Conservation (phyloP, 2,329 filamentous ascomycete species). For the Diaporthe vexans region DNA sequence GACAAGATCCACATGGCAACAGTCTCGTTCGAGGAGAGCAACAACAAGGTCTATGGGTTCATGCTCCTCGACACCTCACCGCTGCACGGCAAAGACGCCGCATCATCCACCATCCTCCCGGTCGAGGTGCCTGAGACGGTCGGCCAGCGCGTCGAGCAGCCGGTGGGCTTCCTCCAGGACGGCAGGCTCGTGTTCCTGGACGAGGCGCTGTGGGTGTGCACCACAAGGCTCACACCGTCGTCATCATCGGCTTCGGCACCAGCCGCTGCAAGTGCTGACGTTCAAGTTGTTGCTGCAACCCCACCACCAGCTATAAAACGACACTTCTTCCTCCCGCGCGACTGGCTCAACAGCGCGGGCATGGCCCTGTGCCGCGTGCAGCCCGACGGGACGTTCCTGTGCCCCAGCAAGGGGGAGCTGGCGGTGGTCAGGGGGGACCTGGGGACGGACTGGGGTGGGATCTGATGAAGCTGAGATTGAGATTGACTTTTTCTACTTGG, state of each 20-base stretch:
- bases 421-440: constrained; percentile 42
- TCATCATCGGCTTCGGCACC: background rate
- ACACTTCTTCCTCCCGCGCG: constrained; percentile 46
- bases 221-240: constrained; percentile 10
- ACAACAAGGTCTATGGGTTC: constrained; percentile 25
- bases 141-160: constrained; percentile 18
- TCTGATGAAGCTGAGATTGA: constrained; percentile 1
- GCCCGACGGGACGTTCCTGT: constrained; percentile 42
- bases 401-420: constrained; percentile 44
- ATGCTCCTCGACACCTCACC: constrained; percentile 42
- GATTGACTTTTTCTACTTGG: constrained; percentile 7
- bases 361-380: constrained; percentile 42
- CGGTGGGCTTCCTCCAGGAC: constrained; percentile 43
- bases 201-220: constrained; percentile 44
- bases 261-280: no score
- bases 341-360: constrained; percentile 44
- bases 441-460: constrained; percentile 40
- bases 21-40: constrained; percentile 30
- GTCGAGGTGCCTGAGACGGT: constrained; percentile 24
- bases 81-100: background rate
- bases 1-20: constrained; percentile 26
- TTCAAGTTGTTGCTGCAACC: no score
- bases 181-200: constrained; percentile 45
- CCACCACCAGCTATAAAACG: constrained; percentile 22
- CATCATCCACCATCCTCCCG: background rate